Percentiles rank a stretch among this genome's conserved stretches.
phyloP scores from a whole-genome alignment of 164 flowering plant species.

The Nymphaea thermarum region DNA sequence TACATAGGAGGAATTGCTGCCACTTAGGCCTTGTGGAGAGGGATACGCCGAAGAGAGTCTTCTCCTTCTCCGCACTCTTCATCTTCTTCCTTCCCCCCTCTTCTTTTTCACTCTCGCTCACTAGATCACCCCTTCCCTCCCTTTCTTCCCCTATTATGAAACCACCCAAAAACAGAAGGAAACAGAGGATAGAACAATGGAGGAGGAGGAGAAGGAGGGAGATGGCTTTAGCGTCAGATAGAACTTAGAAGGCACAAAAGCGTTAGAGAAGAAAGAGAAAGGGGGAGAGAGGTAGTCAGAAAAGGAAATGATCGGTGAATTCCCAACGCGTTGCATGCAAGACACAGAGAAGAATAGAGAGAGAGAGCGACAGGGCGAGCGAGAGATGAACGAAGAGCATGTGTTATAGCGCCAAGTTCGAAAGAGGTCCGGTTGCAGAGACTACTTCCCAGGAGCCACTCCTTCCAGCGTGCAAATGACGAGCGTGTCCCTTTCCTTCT shows the following conservation, averaged over 20 bases:
- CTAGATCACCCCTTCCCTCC: background rate
- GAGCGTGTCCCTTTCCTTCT: no score
- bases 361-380: no score
- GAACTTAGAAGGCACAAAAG: background rate
- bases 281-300: no score
- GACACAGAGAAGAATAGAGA: no score
- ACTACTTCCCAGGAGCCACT: no score
- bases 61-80: slow-evolving; percentile 58
- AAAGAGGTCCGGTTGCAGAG: no score
- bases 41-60: slow-evolving; percentile 70
- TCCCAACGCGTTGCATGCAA: no score
- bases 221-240: background rate
- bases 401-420: no score
- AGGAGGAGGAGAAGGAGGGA: background rate
- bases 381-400: no score
- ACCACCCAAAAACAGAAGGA: background rate
- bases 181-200: background rate
- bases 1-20: slow-evolving; percentile 77
- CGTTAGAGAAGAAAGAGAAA: background rate
- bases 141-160: no score
- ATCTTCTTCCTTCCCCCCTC: slow-evolving; percentile 13
- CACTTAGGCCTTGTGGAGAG: slow-evolving; percentile 56
- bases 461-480: no score
- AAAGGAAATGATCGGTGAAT: no score
- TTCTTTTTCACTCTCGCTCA: background rate